Conservation (phyloP, 345 rosid genomes). For the Acer saccharum region DNA sequence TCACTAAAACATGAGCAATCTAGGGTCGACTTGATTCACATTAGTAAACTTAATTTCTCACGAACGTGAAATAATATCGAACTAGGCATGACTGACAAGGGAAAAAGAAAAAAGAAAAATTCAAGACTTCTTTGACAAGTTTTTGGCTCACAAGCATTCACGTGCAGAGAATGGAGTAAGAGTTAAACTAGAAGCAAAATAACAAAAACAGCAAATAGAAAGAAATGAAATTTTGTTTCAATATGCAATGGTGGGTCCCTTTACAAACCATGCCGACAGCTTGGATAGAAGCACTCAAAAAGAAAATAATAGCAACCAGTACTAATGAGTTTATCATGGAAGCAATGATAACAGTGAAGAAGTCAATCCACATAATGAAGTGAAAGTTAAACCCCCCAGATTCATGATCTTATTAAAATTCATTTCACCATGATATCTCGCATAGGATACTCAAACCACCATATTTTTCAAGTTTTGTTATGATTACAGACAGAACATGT, state of each 20-base stretch:
- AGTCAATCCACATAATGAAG: conserved; percentile 52
- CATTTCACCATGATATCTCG: conserved; percentile 21
- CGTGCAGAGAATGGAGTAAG: background rate
- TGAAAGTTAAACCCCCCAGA: conserved; percentile 27
- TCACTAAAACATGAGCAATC: background rate
- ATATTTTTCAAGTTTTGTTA: conserved; percentile 37
- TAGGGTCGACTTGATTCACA: background rate
- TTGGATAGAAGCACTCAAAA: conserved; percentile 35
- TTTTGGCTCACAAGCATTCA: background rate
- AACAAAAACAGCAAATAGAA: background rate
- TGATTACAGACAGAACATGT: conserved; percentile 35
- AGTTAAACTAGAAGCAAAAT: background rate
- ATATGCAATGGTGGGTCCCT: conserved; percentile 29
- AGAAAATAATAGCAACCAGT: conserved; percentile 23
- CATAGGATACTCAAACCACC: conserved; percentile 55
- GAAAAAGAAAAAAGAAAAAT: background rate
- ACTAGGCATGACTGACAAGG: background rate
- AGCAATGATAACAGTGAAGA: conserved; percentile 45
- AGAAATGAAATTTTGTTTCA: conserved; percentile 15
- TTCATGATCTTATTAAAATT: conserved; percentile 27
- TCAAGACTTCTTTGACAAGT: background rate
- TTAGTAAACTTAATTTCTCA: background rate
- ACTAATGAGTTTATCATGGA: conserved; percentile 35
- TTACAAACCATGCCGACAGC: conserved; percentile 18
- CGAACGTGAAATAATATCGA: background rate